Percentiles rank a stretch among this genome's conserved stretches.
Conservation (phyloP, 805 yeast species). For the Teunomyces tritomae region DNA sequence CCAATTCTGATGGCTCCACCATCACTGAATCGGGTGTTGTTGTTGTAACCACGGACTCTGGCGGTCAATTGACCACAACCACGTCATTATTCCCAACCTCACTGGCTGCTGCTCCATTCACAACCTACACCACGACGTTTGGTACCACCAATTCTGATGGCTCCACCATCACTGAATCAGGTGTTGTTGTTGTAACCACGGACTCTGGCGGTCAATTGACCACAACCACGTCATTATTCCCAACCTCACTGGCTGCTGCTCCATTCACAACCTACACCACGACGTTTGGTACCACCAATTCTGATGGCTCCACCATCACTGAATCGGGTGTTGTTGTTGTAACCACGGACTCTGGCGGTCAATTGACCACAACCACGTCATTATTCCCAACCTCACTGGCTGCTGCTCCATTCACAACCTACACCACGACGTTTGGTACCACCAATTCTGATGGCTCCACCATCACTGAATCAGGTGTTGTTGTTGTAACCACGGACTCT, state of each 20-base stretch:
- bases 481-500: slow-evolving; percentile 18
- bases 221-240: slow-evolving; percentile 4
- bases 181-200: slow-evolving; percentile 17
- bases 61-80: slow-evolving; percentile 13
- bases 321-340: slow-evolving; percentile 13
- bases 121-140: slow-evolving; percentile 8
- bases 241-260: background rate
- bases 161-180: slow-evolving; percentile 7
- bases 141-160: slow-evolving; percentile 4
- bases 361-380: slow-evolving; percentile 3
- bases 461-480: slow-evolving; percentile 10
- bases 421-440: slow-evolving; percentile 5
- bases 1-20: slow-evolving; percentile 12
- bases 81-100: slow-evolving; percentile 7
- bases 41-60: slow-evolving; percentile 14
- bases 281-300: slow-evolving; percentile 4
- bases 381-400: background rate
- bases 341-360: slow-evolving; percentile 18
- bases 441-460: slow-evolving; percentile 4
- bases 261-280: slow-evolving; percentile 8
- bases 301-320: slow-evolving; percentile 4
- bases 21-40: slow-evolving; percentile 18
- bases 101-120: background rate
- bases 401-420: slow-evolving; percentile 6
- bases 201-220: slow-evolving; percentile 13